These are phyloP conservation scores for Sphaerostilbella broomeana DNA, from an alignment of 2,329 filamentous ascomycete species.

Conservation along the genomic window DNA sequence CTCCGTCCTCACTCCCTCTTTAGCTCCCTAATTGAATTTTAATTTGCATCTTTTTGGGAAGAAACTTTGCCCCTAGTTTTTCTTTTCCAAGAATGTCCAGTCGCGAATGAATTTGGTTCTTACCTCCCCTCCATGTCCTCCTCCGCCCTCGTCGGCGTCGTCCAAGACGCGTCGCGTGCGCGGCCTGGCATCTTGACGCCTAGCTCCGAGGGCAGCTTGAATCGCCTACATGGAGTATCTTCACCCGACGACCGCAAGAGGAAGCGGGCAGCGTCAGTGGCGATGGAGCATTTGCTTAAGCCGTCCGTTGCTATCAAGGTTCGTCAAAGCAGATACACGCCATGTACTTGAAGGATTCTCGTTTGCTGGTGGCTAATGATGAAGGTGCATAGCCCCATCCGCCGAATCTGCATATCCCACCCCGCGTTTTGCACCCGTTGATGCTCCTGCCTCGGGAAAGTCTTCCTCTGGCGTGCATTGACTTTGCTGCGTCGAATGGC, in stretches of 20 bases:
- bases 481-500: conserved; percentile 45
- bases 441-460: conserved; percentile 57
- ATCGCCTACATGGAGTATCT: conserved; percentile 26
- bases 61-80: neutral
- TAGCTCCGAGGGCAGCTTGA: conserved; percentile 33
- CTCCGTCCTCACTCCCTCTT: neutral
- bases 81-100: conserved; percentile 6
- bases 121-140: conserved; percentile 26
- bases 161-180: conserved; percentile 44
- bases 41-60: no score
- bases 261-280: conserved; percentile 31
- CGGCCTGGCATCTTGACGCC: conserved; percentile 36
- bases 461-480: conserved; percentile 55
- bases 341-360: no score
- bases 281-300: conserved; percentile 48
- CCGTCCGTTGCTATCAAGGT: conserved; percentile 49
- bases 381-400: conserved; percentile 50
- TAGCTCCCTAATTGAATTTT: neutral
- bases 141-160: conserved; percentile 25
- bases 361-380: no score
- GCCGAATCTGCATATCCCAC: conserved; percentile 44
- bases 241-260: conserved; percentile 27
- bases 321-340: conserved; percentile 12
- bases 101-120: conserved; percentile 19
- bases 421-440: conserved; percentile 51